Conservation (phyloP, 2,329 filamentous ascomycete genomes). For the Plenodomus lindquistii region DNA sequence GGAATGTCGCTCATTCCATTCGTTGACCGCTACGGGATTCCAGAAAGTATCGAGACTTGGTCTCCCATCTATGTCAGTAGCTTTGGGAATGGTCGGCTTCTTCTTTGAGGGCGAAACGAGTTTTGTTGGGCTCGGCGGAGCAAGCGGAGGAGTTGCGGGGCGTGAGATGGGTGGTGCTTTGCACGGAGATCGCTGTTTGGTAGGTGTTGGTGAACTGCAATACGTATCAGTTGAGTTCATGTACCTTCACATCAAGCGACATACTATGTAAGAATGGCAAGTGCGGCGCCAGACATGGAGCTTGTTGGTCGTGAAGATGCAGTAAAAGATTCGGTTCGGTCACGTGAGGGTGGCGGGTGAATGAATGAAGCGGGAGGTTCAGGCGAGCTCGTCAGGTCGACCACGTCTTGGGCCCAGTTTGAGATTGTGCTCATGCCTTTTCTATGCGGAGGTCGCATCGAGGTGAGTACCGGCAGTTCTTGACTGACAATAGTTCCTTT, state of each 20-base stretch:
- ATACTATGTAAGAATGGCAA: slow-evolving; percentile 35
- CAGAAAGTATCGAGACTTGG: slow-evolving; percentile 47
- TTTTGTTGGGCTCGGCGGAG: slow-evolving; percentile 33
- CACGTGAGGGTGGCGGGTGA: slow-evolving; percentile 21
- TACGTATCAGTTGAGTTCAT: not conserved
- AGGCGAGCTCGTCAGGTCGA: slow-evolving; percentile 38
- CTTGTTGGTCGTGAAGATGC: slow-evolving; percentile 35
- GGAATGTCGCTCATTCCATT: slow-evolving; percentile 43
- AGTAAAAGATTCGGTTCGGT: slow-evolving; percentile 28
- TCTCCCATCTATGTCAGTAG: slow-evolving; percentile 26
- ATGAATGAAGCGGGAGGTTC: slow-evolving; percentile 23
- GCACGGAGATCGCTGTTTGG: slow-evolving; percentile 36
- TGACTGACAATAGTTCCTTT: not conserved
- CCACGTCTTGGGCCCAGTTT: slow-evolving; percentile 37
- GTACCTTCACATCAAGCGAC: not conserved
- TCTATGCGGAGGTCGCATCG: slow-evolving; percentile 25
- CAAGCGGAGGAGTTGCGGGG: slow-evolving; percentile 36
- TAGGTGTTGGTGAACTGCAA: slow-evolving; percentile 34
- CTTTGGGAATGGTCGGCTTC: slow-evolving; percentile 34
- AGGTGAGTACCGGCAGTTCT: slow-evolving; percentile 16
- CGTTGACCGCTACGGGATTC: slow-evolving; percentile 41
- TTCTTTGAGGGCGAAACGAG: slow-evolving; percentile 45
- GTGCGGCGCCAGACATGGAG: slow-evolving; percentile 28
- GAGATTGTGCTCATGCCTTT: slow-evolving; percentile 34
- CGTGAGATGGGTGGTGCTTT: slow-evolving; percentile 39